Conservation (phyloP, 1,284 basidiomycete species). For the Xerocomus nothofagi region DNA sequence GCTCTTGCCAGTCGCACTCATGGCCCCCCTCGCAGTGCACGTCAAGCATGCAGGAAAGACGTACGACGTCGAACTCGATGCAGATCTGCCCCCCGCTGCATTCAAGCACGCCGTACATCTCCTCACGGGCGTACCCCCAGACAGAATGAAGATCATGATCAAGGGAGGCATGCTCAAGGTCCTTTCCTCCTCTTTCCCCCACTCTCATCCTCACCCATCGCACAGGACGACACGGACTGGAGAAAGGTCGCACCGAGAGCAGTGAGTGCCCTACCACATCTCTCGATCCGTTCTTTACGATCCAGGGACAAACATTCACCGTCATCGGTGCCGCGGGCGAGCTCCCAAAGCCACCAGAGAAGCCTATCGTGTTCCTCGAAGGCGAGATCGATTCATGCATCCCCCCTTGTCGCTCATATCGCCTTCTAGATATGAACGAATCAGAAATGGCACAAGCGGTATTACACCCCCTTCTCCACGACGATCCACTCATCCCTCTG, state of each 20-base stretch:
- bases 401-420: slow-evolving; percentile 17
- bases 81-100: slow-evolving; percentile 61
- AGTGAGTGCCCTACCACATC: slow-evolving; percentile 42
- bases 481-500: slow-evolving; percentile 4
- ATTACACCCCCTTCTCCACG: slow-evolving; percentile 28
- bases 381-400: slow-evolving; percentile 38
- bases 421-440: slow-evolving; percentile 78
- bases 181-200: slow-evolving; percentile 5
- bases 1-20: slow-evolving; percentile 29
- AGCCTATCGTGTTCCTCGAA: slow-evolving; percentile 82
- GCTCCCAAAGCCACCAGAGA: slow-evolving; percentile 82
- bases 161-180: slow-evolving; percentile 93
- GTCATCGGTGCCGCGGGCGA: slow-evolving; percentile 93
- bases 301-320: slow-evolving; percentile 75
- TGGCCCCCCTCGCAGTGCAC: slow-evolving; percentile 70
- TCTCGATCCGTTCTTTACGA: background rate
- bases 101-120: slow-evolving; percentile 87
- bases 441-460: slow-evolving; percentile 78
- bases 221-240: slow-evolving; percentile 83
- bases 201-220: slow-evolving; percentile 8
- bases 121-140: slow-evolving; percentile 82
- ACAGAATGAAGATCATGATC: slow-evolving; percentile 97
- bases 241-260: slow-evolving; percentile 80
- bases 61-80: slow-evolving; percentile 65
- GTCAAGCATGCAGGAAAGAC: slow-evolving; percentile 92